Evolutionary conservation across 257 asterid species (phyloP).

Genomic region (Prunella vulgaris): DNA sequence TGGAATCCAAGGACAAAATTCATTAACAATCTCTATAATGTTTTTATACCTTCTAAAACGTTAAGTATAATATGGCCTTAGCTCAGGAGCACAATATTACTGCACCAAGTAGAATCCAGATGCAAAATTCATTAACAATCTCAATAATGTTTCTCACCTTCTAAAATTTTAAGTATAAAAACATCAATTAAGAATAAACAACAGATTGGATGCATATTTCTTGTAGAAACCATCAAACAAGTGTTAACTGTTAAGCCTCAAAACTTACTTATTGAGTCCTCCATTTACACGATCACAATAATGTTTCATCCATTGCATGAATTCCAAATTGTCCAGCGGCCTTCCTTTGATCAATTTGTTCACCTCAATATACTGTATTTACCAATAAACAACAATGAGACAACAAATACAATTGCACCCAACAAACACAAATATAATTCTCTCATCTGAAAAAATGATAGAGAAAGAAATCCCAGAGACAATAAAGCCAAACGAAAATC

Average conservation of each 20-base stretch:
- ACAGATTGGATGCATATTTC: neutral
- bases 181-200: neutral
- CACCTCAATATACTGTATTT: conserved; percentile 71
- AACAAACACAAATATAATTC: too few relatives aligned
- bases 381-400: neutral
- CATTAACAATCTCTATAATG: too few relatives aligned
- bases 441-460: neutral
- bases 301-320: conserved; percentile 96
- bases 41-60: too few relatives aligned
- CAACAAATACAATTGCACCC: neutral
- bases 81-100: too few relatives aligned
- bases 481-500: neutral
- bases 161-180: neutral
- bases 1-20: too few relatives aligned
- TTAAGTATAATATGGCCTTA: too few relatives aligned
- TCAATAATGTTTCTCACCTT: neutral
- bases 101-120: neutral
- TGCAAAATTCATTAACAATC: neutral
- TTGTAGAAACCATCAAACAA: neutral
- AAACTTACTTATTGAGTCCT: conserved; percentile 45
- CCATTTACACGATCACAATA: conserved; percentile 68
- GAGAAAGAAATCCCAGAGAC: neutral
- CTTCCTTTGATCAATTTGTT: conserved; percentile 85
- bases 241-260: neutral
- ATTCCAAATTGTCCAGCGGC: conserved; percentile 82